Conservation (phyloP, 495 filamentous ascomycete genomes). For the Rusavskia elegans region DNA sequence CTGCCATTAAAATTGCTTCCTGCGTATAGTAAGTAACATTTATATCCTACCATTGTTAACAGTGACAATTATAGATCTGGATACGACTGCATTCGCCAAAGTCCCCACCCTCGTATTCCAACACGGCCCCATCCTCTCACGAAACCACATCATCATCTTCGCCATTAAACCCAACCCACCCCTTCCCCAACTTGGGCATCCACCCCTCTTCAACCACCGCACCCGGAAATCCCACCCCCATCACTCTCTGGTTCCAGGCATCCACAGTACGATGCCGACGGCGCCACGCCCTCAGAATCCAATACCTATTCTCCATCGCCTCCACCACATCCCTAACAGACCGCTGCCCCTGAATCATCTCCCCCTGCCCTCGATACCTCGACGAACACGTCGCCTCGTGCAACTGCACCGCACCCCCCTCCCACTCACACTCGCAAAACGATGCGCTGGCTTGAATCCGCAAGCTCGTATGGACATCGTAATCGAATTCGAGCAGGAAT, state of each 20-base stretch:
- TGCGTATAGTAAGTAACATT: too few relatives aligned
- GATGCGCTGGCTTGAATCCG: not conserved
- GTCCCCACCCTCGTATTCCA: too few relatives aligned
- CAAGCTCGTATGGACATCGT: not conserved
- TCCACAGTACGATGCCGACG: slow-evolving; percentile 21
- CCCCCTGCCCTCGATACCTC: not conserved
- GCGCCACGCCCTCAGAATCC: slow-evolving; percentile 26
- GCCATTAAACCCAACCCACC: slow-evolving; percentile 10
- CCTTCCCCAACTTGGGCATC: slow-evolving; percentile 17
- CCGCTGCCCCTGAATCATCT: not conserved
- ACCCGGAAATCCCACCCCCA: slow-evolving; percentile 20
- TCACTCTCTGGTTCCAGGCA: slow-evolving; percentile 15
- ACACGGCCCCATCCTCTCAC: not conserved
- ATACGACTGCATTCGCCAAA: too few relatives aligned
- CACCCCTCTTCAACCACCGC: slow-evolving; percentile 9
- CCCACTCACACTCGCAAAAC: slow-evolving; percentile 11
- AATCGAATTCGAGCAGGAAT: slow-evolving; percentile 8
- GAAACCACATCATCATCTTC: slow-evolving; percentile 3
- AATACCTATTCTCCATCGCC: slow-evolving; percentile 17
- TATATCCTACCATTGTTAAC: too few relatives aligned
- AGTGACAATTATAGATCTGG: too few relatives aligned
- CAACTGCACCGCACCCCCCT: not conserved
- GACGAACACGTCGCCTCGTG: not conserved
- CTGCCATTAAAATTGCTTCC: too few relatives aligned
- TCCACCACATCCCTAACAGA: slow-evolving; percentile 9